Percentiles rank a stretch among this genome's conserved stretches.
Conservation (phyloP, 305 asterid species). For the Plantago rigida region DNA sequence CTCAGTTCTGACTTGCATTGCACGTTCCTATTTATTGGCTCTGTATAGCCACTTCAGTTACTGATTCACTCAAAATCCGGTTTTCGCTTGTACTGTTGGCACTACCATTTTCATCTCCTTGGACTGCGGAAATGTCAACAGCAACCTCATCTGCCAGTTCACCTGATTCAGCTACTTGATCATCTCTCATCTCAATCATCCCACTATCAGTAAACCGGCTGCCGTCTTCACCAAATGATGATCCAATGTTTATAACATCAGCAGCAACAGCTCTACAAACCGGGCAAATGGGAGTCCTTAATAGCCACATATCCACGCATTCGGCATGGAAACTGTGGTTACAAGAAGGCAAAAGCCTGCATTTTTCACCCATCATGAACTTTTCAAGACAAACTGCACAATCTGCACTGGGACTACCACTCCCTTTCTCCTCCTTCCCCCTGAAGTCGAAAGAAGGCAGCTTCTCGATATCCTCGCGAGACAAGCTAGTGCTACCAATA, state of each 20-base stretch:
- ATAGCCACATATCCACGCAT: constrained; percentile 59
- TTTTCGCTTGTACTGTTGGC: neutral
- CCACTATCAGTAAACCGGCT: constrained; percentile 6
- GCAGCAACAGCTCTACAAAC: constrained; percentile 44
- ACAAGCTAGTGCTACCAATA: constrained; percentile 48
- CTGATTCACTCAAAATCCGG: neutral
- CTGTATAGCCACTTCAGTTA: constrained; percentile 5
- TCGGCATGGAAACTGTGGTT: constrained; percentile 53
- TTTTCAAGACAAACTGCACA: constrained; percentile 59
- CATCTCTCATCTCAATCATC: constrained; percentile 15
- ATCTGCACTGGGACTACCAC: constrained; percentile 32
- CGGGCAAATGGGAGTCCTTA: constrained; percentile 44
- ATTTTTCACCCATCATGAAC: constrained; percentile 44
- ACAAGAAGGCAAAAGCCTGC: constrained; percentile 52
- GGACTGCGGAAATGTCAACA: neutral
- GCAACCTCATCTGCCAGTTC: constrained; percentile 2
- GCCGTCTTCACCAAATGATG: constrained; percentile 16
- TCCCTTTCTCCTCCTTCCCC: constrained; percentile 28
- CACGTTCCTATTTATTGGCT: constrained; percentile 1
- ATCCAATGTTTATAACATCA: constrained; percentile 2
- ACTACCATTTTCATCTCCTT: constrained; percentile 6
- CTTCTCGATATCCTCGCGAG: constrained; percentile 57
- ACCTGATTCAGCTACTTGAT: constrained; percentile 5
- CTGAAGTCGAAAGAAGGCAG: constrained; percentile 52
- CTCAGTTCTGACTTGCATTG: neutral